phyloP scores from a whole-genome alignment of 768 basidiomycete genomes.

The Termitomyces titanicus region DNA sequence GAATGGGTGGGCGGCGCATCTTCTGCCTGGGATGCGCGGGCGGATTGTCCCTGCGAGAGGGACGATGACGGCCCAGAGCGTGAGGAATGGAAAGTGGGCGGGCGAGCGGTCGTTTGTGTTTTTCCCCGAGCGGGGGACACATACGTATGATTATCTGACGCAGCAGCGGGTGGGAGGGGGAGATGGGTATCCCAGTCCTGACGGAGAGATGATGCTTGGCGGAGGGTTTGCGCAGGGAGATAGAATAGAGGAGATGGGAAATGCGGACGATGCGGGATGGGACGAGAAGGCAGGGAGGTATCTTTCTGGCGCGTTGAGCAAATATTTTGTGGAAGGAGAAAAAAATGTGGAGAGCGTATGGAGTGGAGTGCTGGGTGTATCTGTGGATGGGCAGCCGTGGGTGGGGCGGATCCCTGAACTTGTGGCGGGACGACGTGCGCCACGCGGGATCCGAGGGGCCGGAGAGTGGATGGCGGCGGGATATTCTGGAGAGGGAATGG shows the following conservation, averaged over 20 bases:
- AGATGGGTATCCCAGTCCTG: constrained; percentile 20
- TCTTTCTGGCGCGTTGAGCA: constrained; percentile 37
- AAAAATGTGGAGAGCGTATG: constrained; percentile 33
- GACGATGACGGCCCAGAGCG: constrained; percentile 57
- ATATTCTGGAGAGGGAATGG: constrained; percentile 74
- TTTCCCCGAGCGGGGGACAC: constrained; percentile 35
- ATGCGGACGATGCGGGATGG: constrained; percentile 32
- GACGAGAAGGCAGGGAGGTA: constrained; percentile 26
- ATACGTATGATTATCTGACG: constrained; percentile 66
- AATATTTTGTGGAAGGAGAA: constrained; percentile 40
- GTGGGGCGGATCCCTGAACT: constrained; percentile 56
- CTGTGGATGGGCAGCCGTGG: constrained; percentile 64
- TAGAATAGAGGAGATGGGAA: constrained; percentile 32
- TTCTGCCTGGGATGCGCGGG: constrained; percentile 57
- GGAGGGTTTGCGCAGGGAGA: constrained; percentile 41
- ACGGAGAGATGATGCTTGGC: constrained; percentile 64
- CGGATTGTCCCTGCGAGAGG: constrained; percentile 61
- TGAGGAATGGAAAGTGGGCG: constrained; percentile 20
- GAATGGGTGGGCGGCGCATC: constrained; percentile 77
- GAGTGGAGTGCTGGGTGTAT: constrained; percentile 63
- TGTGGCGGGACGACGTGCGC: constrained; percentile 38
- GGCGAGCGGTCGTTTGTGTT: constrained; percentile 60
- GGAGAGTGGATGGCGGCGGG: constrained; percentile 76
- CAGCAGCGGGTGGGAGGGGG: constrained; percentile 38
- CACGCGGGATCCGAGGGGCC: constrained; percentile 15